Evolutionary conservation across 2,329 filamentous ascomycete genomes (phyloP).

Genomic region (Phialocephala subalpina): DNA sequence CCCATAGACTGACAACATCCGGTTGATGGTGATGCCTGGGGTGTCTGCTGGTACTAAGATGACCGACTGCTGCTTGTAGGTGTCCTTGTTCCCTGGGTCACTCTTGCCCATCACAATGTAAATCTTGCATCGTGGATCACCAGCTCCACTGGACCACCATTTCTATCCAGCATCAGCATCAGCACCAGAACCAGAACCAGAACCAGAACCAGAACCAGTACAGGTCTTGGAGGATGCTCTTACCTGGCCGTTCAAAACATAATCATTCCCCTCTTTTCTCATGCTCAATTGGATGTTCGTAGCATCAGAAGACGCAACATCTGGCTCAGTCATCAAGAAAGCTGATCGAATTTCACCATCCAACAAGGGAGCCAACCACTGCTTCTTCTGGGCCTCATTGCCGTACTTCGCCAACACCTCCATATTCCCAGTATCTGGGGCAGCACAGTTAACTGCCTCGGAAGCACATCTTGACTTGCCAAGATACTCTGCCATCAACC

Average conservation of each 20-base stretch:
- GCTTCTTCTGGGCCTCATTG: conserved; percentile 81
- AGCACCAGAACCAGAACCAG: neutral
- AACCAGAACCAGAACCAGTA: conserved; percentile 29
- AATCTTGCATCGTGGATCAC: conserved; percentile 89
- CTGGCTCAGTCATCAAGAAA: conserved; percentile 94
- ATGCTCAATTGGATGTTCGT: conserved; percentile 92
- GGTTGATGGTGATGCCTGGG: conserved; percentile 88
- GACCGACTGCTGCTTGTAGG: conserved; percentile 93
- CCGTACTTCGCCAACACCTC: conserved; percentile 93
- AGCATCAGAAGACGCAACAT: conserved; percentile 88
- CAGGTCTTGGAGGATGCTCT: conserved; percentile 37
- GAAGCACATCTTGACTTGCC: conserved; percentile 86
- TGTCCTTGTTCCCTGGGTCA: conserved; percentile 75
- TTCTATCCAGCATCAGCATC: conserved; percentile 63
- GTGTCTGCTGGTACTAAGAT: conserved; percentile 84
- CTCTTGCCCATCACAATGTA: conserved; percentile 98
- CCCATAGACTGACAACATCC: conserved; percentile 93
- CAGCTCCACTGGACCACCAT: conserved; percentile 99
- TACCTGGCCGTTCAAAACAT: conserved; percentile 88
- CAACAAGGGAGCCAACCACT: conserved; percentile 84
- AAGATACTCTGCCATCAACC: conserved; percentile 95
- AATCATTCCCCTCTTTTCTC: conserved; percentile 82
- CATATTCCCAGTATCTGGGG: conserved; percentile 95
- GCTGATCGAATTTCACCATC: conserved; percentile 87
- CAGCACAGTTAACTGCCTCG: conserved; percentile 89